Evolutionary conservation across 768 basidiomycete species (phyloP).

Genomic region (Cystobasidium onofrii): DNA sequence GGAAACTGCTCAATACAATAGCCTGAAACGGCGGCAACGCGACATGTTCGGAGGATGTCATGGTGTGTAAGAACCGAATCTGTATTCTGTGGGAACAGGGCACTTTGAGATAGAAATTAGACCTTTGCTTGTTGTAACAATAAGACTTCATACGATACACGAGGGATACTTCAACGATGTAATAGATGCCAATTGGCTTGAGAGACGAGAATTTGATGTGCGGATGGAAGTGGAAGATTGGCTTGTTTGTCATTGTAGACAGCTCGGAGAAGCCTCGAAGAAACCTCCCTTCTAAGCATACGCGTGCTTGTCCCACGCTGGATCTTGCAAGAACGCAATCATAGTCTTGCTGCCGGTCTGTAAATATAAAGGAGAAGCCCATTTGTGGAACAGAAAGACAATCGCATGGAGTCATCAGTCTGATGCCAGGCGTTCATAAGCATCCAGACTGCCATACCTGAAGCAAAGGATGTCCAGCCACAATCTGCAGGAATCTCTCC

Average conservation of each 20-base stretch:
- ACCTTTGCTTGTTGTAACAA: not conserved
- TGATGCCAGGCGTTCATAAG: too few species aligned
- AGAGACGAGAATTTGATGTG: not conserved
- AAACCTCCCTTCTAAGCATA: constrained; percentile 31
- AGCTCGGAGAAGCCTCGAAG: too few species aligned
- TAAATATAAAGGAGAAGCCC: too few species aligned
- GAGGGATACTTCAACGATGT: not conserved
- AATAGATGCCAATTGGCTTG: too few species aligned
- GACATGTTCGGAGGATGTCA: not conserved
- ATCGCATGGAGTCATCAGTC: too few species aligned
- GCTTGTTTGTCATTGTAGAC: too few species aligned
- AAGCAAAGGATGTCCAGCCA: constrained; percentile 90
- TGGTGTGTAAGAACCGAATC: too few species aligned
- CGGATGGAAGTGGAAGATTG: too few species aligned
- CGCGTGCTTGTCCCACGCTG: constrained; percentile 38
- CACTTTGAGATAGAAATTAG: too few species aligned
- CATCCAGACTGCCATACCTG: constrained; percentile 59
- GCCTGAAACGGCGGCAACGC: not conserved
- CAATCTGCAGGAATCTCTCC: constrained; percentile 88
- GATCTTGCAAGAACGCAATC: constrained; percentile 40
- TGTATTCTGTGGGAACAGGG: too few species aligned
- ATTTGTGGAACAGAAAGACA: too few species aligned
- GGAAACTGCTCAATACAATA: constrained; percentile 1
- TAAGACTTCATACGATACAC: not conserved
- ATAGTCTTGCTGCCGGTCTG: constrained; percentile 40